Conservation (phyloP, 768 basidiomycete species). For the Panus rudis region DNA sequence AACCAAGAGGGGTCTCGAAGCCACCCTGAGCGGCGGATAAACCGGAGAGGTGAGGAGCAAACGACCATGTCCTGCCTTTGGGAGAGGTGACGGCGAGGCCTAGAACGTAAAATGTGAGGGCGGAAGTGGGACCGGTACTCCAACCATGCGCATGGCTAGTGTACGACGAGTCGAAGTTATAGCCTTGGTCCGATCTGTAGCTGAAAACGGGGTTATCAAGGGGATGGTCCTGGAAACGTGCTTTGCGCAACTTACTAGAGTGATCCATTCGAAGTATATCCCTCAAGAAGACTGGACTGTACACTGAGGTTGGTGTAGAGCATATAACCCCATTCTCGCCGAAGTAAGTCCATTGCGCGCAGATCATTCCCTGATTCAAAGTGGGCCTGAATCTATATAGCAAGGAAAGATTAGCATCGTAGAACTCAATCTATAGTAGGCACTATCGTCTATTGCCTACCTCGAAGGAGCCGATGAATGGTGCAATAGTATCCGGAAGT, state of each 20-base stretch:
- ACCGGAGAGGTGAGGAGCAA: conserved; percentile 41
- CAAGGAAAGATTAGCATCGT: neutral
- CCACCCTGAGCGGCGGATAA: conserved; percentile 40
- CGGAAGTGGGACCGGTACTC: conserved; percentile 51
- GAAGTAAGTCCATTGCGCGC: conserved; percentile 45
- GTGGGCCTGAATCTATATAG: conserved; percentile 47
- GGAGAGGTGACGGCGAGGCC: conserved; percentile 44
- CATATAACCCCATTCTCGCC: conserved; percentile 55
- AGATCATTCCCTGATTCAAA: conserved; percentile 46
- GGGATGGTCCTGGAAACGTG: neutral
- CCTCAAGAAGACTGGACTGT: conserved; percentile 51
- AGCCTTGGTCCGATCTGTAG: conserved; percentile 48
- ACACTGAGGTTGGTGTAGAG: conserved; percentile 48
- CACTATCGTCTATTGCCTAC: conserved; percentile 21
- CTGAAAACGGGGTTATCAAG: conserved; percentile 13
- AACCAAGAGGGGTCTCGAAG: conserved; percentile 46
- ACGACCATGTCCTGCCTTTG: conserved; percentile 39
- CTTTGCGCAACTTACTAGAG: conserved; percentile 30
- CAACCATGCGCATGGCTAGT: conserved; percentile 57
- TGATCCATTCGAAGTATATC: conserved; percentile 51
- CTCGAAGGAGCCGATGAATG: conserved; percentile 54
- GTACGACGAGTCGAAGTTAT: conserved; percentile 51
- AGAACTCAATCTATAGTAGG: neutral
- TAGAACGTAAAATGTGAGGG: conserved; percentile 49
- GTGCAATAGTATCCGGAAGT: conserved; percentile 51